phyloP scores from a whole-genome alignment of 140 eudicot genomes.

The Stevia rebaudiana region DNA sequence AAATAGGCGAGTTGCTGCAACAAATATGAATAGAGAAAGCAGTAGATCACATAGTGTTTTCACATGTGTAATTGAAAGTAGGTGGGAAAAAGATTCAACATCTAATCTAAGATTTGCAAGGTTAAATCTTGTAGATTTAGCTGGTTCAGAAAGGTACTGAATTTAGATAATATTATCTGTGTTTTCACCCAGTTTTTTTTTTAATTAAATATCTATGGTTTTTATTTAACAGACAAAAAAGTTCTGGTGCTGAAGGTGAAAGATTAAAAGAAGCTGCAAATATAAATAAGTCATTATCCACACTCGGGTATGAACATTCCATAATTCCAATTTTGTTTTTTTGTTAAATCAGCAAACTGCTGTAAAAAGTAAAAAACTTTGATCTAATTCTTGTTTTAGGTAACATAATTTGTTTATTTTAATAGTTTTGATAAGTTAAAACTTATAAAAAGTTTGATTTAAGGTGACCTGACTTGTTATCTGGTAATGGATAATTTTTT shows the following conservation, averaged over 20 bases:
- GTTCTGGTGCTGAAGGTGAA: slow-evolving; percentile 99
- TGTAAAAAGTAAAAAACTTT: not conserved
- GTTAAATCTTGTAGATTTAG: slow-evolving; percentile 95
- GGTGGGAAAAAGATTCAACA: slow-evolving; percentile 81
- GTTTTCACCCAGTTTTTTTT: not conserved
- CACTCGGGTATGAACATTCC: slow-evolving; percentile 61
- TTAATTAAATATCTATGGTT: not conserved
- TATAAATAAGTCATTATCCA: slow-evolving; percentile 85
- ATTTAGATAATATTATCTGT: not conserved
- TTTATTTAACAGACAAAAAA: slow-evolving; percentile 58
- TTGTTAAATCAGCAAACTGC: not conserved
- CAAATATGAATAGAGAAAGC: slow-evolving; percentile 97
- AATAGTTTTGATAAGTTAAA: not conserved
- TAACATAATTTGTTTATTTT: not conserved
- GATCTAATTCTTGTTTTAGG: not conserved
- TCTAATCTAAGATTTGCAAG: slow-evolving; percentile 78
- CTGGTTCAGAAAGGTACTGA: slow-evolving; percentile 92
- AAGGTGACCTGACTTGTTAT: not conserved
- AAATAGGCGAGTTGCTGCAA: slow-evolving; percentile 87
- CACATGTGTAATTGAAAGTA: slow-evolving; percentile 91
- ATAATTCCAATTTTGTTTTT: not conserved
- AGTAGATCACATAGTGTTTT: slow-evolving; percentile 98
- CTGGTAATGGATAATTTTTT: not conserved
- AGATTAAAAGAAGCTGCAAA: slow-evolving; percentile 91
- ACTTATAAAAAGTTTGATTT: not conserved